Base-by-base conservation (phyloP, 2,329 filamentous ascomycete species). In the Cordyceps cateniannulata region DNA sequence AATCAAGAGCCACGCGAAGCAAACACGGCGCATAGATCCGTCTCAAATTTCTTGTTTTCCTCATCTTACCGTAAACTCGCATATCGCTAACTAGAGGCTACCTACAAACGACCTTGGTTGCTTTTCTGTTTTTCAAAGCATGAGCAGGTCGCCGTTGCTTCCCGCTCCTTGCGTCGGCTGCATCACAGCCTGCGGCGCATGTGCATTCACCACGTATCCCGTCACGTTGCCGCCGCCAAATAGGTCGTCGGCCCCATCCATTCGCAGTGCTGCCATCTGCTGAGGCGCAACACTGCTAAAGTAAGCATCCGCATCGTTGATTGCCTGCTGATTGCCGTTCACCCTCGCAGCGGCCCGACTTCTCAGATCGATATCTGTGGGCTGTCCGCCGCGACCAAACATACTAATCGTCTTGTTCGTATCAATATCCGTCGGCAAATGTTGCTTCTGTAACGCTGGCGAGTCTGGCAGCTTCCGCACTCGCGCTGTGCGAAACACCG, bases 401-500 rank as follows among this genome's bases (percentile, higher is more conserved):
- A 81, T 79, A 67, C 81, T 84, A 25, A 87, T 78, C 42, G 77
- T 81, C 76, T 87, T 87, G 65, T 85, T 82, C 20, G 73, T 76
- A 64, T 87, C 85, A 42, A 66, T 69, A 5, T 72, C 68, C 20
- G 80, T 81, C 1, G 83, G 82, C 0, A 90, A 74, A 18, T 80
- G 78, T 60, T 89, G 83, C 64, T 85, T 87, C 75, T 97, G 95
- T 44, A 99, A 79, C 0, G 93, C 93, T 0, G 93, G 93, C 2
- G 88, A 93, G 58, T 96, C 90, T 60, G 86, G 81, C 2, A 99
- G 81, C 61, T 86, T 87, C 24, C 91, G 84, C 1, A 91, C 89
- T 16, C 95, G 85, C 14, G 95, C 93, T 20, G 88, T 88, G 61
- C 95, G 88, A 81, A 99, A 99, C 10, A 99, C 95, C 59, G 95